Evolutionary conservation across 768 basidiomycete species (phyloP).

Genomic region (Mycena kentingensis): DNA sequence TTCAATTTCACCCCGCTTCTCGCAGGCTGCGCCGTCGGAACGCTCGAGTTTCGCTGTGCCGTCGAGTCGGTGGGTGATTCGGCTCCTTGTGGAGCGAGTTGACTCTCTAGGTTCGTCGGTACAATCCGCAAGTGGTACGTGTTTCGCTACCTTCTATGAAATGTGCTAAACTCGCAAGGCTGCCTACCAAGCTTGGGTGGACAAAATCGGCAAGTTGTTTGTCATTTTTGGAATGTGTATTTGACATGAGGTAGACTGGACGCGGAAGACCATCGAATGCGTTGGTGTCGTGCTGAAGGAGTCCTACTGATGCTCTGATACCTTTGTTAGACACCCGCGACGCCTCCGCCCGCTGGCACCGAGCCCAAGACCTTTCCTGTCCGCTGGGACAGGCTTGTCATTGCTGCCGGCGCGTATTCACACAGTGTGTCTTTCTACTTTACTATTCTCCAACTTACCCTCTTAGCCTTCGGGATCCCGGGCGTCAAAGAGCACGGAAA

Average conservation of each 20-base stretch:
- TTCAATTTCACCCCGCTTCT: conserved; percentile 73
- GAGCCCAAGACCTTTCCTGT: conserved; percentile 50
- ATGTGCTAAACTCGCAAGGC: not conserved
- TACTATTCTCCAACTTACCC: not conserved
- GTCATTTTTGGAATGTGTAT: not conserved
- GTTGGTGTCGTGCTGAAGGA: no score
- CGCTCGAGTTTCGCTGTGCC: conserved; percentile 79
- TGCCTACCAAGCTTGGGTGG: conserved; percentile 83
- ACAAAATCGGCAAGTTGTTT: conserved; percentile 56
- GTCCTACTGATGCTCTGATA: no score
- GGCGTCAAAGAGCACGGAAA: conserved; percentile 82
- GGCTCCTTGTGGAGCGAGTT: no score
- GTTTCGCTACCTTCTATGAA: not conserved
- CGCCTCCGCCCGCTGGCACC: conserved; percentile 42
- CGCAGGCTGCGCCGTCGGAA: conserved; percentile 76
- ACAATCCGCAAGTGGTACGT: conserved; percentile 57
- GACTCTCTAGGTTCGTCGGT: conserved; percentile 49
- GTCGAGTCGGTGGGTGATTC: conserved; percentile 74
- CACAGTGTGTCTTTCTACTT: conserved; percentile 56
- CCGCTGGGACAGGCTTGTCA: conserved; percentile 78
- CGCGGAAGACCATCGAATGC: conserved; percentile 58
- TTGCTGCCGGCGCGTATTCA: conserved; percentile 83
- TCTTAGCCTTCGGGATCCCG: conserved; percentile 64
- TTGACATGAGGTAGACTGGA: conserved; percentile 50
- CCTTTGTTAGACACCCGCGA: conserved; percentile 74